A percentile compares a stretch with the other conserved stretches of the same genome.
Conservation (phyloP, 108 stramenopile species). For the Epithemia pelagica region DNA sequence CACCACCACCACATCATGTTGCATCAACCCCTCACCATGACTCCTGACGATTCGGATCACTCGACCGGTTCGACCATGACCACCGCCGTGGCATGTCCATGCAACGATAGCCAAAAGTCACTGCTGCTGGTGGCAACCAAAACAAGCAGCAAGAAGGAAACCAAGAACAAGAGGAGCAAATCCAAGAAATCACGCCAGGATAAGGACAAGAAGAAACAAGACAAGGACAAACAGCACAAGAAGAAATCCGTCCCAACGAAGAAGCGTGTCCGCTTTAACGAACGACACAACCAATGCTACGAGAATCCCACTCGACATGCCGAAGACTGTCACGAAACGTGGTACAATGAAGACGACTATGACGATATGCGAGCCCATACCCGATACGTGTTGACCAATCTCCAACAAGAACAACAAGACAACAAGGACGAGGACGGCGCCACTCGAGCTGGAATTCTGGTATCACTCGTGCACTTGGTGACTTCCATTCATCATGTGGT, state of each 20-base stretch:
- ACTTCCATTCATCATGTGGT: background rate
- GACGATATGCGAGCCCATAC: background rate
- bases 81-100: background rate
- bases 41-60: background rate
- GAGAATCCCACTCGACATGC: background rate
- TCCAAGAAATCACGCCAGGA: too few species aligned
- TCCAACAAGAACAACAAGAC: background rate
- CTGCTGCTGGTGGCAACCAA: background rate
- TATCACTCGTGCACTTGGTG: background rate
- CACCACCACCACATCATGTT: too few species aligned
- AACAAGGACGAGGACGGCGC: background rate
- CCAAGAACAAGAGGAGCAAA: too few species aligned
- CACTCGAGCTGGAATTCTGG: background rate
- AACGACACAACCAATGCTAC: background rate
- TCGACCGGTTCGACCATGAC: background rate
- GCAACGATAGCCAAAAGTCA: background rate
- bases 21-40: too few species aligned
- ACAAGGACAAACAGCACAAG: background rate
- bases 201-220: too few species aligned
- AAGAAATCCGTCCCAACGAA: background rate
- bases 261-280: background rate
- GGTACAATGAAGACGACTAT: background rate
- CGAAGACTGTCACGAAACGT: background rate
- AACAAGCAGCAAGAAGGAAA: too few species aligned
- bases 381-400: background rate